Base-by-base conservation (phyloP, 2,329 filamentous ascomycete genomes). In the Phyllachora maydis region DNA sequence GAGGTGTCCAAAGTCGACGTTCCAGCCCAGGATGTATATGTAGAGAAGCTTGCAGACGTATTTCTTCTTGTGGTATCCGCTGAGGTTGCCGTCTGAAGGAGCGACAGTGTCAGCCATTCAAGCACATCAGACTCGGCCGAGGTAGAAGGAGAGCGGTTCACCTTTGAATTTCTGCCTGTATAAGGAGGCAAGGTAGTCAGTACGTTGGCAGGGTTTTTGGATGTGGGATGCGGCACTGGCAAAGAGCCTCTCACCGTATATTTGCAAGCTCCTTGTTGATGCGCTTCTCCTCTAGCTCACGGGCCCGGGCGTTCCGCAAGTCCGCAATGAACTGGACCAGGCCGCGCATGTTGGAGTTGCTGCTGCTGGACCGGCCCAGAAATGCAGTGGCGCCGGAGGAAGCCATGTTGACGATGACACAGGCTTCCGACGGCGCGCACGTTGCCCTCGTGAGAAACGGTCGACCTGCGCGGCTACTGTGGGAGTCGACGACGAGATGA, bases 201-300 rank as follows among this genome's bases (percentile, higher is more conserved):
- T n/a, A n/a, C n/a, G n/a, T n/a, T n/a, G n/a, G n/a, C n/a, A n/a
- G n/a, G n/a, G n/a, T n/a, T n/a, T n/a, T n/a, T n/a, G n/a, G n/a
- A n/a, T n/a, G n/a, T n/a, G n/a, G n/a, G n/a, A n/a, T n/a, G n/a
- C n/a, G n/a, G n/a, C n/a, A n/a, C n/a, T n/a, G n/a, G n/a, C n/a
- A n/a, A n/a, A n/a, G n/a, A n/a, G n/a, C n/a, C n/a, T n/a, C n/a
- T n/a, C 42, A 69, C 61, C 81, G 71, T 47, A 98, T 98, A 45
- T 98, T 98, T 44, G 88, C 88, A 47, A 98, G 55, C 56, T 98
- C 88, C 58, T 98, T 98, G 52, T 98, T 98, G 56, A 98, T 95
- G 44, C 88, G 68, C 63, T 98, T 98, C 59, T 98, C 88, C 49
- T 98, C 88, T 32, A 98, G 56, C 47, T 98, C 88, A 31, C 90